Evolutionary conservation across 129 eudicot species (phyloP).

Genomic region (Artemisia argyi): DNA sequence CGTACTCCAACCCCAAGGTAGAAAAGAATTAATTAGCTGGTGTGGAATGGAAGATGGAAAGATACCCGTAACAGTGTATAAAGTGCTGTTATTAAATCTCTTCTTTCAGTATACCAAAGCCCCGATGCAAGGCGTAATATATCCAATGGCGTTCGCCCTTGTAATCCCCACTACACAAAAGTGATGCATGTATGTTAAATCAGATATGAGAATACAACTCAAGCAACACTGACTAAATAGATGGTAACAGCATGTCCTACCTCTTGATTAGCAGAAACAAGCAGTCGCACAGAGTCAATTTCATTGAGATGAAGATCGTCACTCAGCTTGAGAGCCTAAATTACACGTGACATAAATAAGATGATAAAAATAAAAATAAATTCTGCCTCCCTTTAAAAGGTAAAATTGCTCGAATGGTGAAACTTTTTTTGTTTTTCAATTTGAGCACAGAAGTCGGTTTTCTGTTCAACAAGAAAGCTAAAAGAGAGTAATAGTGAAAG

Average conservation of each 20-base stretch:
- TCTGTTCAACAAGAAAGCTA: conserved; percentile 15
- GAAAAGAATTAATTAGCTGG: neutral
- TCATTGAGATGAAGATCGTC: conserved; percentile 98
- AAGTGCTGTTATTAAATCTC: conserved; percentile 82
- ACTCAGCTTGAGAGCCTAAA: conserved; percentile 85
- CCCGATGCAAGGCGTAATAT: conserved; percentile 82
- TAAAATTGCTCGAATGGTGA: conserved; percentile 8
- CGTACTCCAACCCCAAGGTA: conserved; percentile 3
- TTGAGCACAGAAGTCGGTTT: conserved; percentile 10
- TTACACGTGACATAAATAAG: conserved; percentile 4
- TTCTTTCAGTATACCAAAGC: conserved; percentile 97
- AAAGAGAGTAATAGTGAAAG: conserved; percentile 16
- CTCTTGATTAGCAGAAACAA: conserved; percentile 97
- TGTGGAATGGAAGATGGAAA: conserved; percentile 18
- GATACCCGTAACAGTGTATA: conserved; percentile 86
- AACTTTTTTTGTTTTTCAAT: conserved; percentile 3
- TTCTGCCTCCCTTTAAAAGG: neutral
- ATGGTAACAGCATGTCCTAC: conserved; percentile 33
- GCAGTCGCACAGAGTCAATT: conserved; percentile 83
- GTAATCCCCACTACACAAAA: conserved; percentile 70
- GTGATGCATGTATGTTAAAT: conserved; percentile 22
- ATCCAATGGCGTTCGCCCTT: conserved; percentile 77
- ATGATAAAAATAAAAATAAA: conserved; percentile 9
- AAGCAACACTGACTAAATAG: conserved; percentile 6
- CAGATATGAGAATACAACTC: conserved; percentile 17